These are phyloP conservation scores for Ogataea pignaliae DNA, from an alignment of 805 yeast genomes.

Conservation along the genomic window DNA sequence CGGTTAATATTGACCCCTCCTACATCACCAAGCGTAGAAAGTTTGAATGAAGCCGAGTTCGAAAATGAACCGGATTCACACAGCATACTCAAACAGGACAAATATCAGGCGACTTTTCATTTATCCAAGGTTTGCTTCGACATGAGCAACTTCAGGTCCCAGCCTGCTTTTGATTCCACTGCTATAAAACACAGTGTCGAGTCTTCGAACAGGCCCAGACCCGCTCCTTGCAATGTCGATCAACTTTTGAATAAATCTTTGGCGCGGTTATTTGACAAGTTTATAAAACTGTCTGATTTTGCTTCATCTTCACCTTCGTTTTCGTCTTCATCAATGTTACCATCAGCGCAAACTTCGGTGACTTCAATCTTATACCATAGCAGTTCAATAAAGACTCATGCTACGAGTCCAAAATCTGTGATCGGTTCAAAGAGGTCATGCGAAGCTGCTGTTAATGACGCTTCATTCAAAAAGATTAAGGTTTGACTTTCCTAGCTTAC, in stretches of 20 bases:
- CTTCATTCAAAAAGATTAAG: neutral
- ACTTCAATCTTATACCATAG: no score
- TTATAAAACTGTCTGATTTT: constrained; percentile 3
- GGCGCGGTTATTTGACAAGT: constrained; percentile 13
- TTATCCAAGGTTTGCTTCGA: no score
- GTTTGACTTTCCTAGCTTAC: neutral
- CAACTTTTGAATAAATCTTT: constrained; percentile 1
- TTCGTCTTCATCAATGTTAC: no score
- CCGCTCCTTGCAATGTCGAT: neutral
- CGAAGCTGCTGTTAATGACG: neutral
- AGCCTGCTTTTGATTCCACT: no score
- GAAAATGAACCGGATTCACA: no score
- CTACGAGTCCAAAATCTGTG: constrained; percentile 6
- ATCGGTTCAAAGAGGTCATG: no score
- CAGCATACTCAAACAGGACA: neutral
- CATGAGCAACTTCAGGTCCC: no score
- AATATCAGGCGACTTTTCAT: constrained; percentile 11
- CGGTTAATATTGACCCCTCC: constrained; percentile 12
- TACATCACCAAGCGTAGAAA: constrained; percentile 12
- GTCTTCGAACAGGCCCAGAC: constrained; percentile 2
- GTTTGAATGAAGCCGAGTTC: neutral
- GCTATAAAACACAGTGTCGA: constrained; percentile 6
- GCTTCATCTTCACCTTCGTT: no score
- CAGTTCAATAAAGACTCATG: constrained; percentile 5
- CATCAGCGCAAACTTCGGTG: no score